phyloP scores from a whole-genome alignment of 202 grass and related monocot genomes.

The Carex arenaria region DNA sequence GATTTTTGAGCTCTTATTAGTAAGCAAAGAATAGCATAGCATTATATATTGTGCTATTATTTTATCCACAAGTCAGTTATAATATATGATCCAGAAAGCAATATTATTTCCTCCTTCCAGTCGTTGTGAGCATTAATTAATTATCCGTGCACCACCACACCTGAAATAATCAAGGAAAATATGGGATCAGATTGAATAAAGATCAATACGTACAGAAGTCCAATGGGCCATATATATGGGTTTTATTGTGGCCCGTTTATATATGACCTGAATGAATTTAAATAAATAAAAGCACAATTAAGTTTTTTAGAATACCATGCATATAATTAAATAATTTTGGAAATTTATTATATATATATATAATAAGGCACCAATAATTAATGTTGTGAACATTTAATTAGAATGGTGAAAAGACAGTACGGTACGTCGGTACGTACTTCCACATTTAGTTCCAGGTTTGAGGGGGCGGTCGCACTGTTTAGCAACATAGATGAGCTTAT shows the following conservation, averaged over 20 bases:
- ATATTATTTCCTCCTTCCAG: background rate
- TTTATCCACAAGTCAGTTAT: background rate
- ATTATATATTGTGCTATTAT: background rate
- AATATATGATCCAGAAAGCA: background rate
- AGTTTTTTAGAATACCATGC: background rate
- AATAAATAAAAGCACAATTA: background rate
- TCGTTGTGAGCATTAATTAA: background rate
- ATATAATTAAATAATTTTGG: background rate
- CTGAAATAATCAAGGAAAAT: background rate
- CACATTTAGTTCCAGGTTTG: conserved; percentile 35
- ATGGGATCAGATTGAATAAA: background rate
- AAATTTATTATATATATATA: background rate
- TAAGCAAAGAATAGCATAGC: background rate
- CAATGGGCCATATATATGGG: background rate
- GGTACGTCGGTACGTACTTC: conserved; percentile 37
- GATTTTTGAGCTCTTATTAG: background rate
- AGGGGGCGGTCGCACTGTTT: conserved; percentile 31
- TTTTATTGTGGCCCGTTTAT: background rate
- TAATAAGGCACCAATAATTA: background rate
- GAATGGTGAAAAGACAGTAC: background rate
- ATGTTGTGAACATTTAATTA: background rate
- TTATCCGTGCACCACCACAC: background rate
- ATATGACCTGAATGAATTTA: background rate
- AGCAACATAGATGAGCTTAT: conserved; percentile 49
- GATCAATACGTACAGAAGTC: background rate